A percentile compares a stretch with the other conserved stretches of the same genome.
Conservation (phyloP, 1,139 yeast genomes). For the Sugiyamaella xylanicola region DNA sequence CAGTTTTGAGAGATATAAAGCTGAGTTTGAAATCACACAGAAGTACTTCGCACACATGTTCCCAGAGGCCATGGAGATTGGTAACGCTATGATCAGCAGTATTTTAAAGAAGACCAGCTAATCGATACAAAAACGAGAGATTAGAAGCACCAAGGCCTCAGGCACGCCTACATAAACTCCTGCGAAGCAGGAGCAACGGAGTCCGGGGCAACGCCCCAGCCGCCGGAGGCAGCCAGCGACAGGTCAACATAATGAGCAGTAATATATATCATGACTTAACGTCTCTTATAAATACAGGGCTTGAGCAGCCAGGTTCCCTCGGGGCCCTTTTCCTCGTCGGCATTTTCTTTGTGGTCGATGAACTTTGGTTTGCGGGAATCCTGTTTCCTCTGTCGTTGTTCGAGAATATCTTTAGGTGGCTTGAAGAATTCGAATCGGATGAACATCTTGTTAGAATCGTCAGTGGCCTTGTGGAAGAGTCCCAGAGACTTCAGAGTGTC, state of each 20-base stretch:
- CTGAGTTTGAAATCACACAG: constrained; percentile 77
- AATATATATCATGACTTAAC: constrained; percentile 46
- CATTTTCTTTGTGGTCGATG: constrained; percentile 64
- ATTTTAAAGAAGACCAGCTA: constrained; percentile 48
- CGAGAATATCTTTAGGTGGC: constrained; percentile 70
- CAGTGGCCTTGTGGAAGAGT: constrained; percentile 85
- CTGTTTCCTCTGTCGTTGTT: constrained; percentile 64
- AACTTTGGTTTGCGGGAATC: constrained; percentile 62
- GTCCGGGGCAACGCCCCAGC: not conserved
- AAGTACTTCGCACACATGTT: constrained; percentile 81
- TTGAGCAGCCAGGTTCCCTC: constrained; percentile 89
- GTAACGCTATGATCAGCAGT: constrained; percentile 96
- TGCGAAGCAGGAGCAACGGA: not conserved
- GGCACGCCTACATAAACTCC: not conserved
- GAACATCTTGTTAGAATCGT: constrained; percentile 88
- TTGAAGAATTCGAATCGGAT: constrained; percentile 91
- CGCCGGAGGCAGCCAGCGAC: not conserved
- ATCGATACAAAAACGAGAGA: not conserved
- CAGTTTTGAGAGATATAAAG: constrained; percentile 69
- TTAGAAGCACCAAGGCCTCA: not conserved
- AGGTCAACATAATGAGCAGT: not conserved
- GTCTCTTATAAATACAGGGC: constrained; percentile 93
- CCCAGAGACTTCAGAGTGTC: constrained; percentile 76
- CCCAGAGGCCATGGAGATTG: constrained; percentile 82
- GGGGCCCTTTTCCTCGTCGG: constrained; percentile 56